These are phyloP conservation scores for Diaporthe citri DNA, from an alignment of 2,329 filamentous ascomycete species.

Conservation along the genomic window DNA sequence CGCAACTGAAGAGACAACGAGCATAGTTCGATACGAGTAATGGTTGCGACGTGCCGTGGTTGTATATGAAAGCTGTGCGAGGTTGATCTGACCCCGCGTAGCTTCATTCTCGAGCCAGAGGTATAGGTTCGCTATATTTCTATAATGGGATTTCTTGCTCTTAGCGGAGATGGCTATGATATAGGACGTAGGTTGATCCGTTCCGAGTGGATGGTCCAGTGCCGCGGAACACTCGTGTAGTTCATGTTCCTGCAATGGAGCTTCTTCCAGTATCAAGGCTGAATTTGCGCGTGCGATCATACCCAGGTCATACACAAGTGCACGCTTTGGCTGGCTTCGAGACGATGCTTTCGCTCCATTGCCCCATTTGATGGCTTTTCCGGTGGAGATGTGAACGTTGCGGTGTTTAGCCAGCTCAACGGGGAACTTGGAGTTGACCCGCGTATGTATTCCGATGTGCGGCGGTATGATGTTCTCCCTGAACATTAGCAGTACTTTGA, in stretches of 20 bases:
- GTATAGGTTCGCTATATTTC: conserved; percentile 68
- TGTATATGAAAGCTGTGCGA: conserved; percentile 73
- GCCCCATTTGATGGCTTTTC: background rate
- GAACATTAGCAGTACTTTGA: conserved; percentile 43
- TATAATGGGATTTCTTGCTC: conserved; percentile 65
- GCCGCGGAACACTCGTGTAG: background rate
- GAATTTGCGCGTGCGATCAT: conserved; percentile 77
- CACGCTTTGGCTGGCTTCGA: conserved; percentile 53
- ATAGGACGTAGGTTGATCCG: conserved; percentile 67
- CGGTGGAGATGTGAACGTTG: background rate
- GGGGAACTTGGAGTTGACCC: conserved; percentile 45
- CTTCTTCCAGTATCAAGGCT: conserved; percentile 75
- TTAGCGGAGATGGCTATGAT: conserved; percentile 70
- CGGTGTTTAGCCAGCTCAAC: background rate
- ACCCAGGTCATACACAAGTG: conserved; percentile 76
- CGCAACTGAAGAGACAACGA: conserved; percentile 54
- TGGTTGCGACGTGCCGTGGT: conserved; percentile 76
- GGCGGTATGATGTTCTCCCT: conserved; percentile 39
- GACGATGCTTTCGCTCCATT: no score
- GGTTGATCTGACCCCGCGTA: conserved; percentile 52
- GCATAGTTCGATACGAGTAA: conserved; percentile 66
- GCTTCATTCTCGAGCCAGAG: conserved; percentile 64
- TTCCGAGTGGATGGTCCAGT: conserved; percentile 26
- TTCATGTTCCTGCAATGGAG: conserved; percentile 54
- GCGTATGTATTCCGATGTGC: conserved; percentile 41